phyloP scores from a whole-genome alignment of 2,329 filamentous ascomycete genomes.

The Neoarthrinium moseri region DNA sequence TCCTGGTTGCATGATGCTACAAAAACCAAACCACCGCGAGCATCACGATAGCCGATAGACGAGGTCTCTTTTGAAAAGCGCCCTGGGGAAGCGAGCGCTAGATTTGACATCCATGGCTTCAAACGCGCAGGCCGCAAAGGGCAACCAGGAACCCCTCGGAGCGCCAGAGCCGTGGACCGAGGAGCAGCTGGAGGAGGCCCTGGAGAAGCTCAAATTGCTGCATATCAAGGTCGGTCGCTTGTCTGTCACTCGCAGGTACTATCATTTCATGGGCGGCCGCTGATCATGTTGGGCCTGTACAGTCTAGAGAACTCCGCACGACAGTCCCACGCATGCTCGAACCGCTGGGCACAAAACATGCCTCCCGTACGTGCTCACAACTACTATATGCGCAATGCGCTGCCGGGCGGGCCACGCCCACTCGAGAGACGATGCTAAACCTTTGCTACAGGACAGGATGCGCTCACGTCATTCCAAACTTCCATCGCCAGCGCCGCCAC shows the following conservation, averaged over 20 bases:
- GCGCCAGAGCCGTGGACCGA: constrained; percentile 42
- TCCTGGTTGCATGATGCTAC: no score
- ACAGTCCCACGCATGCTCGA: constrained; percentile 51
- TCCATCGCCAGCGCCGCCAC: constrained; percentile 45
- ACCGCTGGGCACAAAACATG: constrained; percentile 47
- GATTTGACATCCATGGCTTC: constrained; percentile 14
- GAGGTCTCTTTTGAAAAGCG: no score
- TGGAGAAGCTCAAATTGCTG: constrained; percentile 52
- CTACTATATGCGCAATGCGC: background rate
- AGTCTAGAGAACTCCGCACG: constrained; percentile 48
- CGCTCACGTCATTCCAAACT: constrained; percentile 47
- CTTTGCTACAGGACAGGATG: constrained; percentile 42
- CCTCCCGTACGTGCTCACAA: constrained; percentile 44
- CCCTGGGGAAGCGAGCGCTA: no score
- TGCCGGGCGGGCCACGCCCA: no score
- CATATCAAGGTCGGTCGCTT: constrained; percentile 50
- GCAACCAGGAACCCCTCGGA: background rate
- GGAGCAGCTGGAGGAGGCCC: constrained; percentile 45
- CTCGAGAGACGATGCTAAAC: background rate
- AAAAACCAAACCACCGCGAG: no score
- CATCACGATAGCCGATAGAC: no score
- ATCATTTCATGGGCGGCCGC: no score
- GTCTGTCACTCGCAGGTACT: no score
- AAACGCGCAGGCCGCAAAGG: constrained; percentile 12
- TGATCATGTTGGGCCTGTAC: constrained; percentile 8